These are phyloP conservation scores for Hypoxylon perforatum DNA, from an alignment of 495 filamentous ascomycete species.

Conservation along the genomic window DNA sequence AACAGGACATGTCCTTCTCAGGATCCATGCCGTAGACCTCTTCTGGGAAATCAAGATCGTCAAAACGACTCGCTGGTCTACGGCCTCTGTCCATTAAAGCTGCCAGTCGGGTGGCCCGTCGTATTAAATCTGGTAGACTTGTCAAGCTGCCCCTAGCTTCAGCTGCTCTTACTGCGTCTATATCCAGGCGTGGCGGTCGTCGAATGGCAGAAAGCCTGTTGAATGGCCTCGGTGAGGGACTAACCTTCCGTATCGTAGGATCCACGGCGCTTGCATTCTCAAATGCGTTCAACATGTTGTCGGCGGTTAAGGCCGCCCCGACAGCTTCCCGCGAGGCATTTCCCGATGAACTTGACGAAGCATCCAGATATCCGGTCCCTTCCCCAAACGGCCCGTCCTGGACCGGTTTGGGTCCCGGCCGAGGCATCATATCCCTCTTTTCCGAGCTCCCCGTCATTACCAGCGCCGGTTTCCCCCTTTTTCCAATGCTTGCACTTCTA, in stretches of 20 bases:
- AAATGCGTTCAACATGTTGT: constrained; percentile 58
- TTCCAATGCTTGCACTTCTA: constrained; percentile 81
- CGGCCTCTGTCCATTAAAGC: constrained; percentile 86
- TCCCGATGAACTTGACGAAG: constrained; percentile 55
- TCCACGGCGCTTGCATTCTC: constrained; percentile 56
- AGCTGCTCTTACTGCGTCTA: constrained; percentile 80
- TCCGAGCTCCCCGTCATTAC: constrained; percentile 63
- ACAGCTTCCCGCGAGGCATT: constrained; percentile 36
- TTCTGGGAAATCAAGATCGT: constrained; percentile 59
- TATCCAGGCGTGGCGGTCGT: constrained; percentile 79
- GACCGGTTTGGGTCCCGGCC: constrained; percentile 49
- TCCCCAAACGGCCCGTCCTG: constrained; percentile 50
- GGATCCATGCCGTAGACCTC: constrained; percentile 45
- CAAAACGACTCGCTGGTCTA: constrained; percentile 78
- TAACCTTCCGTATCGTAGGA: constrained; percentile 41
- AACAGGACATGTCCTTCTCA: constrained; percentile 55
- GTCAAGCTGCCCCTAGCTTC: constrained; percentile 88
- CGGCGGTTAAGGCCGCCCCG: constrained; percentile 45
- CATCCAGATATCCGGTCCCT: constrained; percentile 58
- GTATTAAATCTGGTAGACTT: constrained; percentile 90
- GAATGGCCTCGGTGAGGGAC: constrained; percentile 53
- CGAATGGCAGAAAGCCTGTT: constrained; percentile 62
- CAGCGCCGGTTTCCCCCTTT: constrained; percentile 76
- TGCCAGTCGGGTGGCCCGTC: constrained; percentile 85
- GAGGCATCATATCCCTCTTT: constrained; percentile 35